Base-by-base conservation (phyloP, 208 protist species). In the Herpetomonas tarakana region DNA sequence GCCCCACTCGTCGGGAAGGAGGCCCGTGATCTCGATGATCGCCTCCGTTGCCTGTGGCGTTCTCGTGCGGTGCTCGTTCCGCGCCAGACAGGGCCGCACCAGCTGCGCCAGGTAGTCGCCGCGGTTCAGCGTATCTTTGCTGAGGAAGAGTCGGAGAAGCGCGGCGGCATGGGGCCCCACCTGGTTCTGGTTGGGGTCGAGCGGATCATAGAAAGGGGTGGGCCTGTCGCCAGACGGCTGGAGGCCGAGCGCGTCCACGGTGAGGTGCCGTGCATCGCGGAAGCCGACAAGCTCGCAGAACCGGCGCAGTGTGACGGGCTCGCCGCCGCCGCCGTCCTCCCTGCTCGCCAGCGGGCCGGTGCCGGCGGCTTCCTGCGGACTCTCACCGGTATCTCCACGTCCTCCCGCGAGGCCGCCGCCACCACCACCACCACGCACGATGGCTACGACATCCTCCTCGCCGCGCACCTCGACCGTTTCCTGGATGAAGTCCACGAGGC, bases 91-190 rank as follows among this genome's bases (percentile, higher is more conserved):
- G 52, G 97, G 84, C 55, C 81, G 73, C n/a, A 92, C 91, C 1
- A 95, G 60, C 11, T 98, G 94, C 11, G 94, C 98, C 25, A 99
- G 88, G 81, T 98, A 99, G 47, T 70, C 69, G 19, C 97, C 94
- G 14, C 89, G 70, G 60, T 98, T 92, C 2, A 89, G 28, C 62
- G 98, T 99, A 56, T 98, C 83, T 1, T 81, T 91, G 39, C 99
- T 98, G 31, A 99, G 80, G 69, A 99, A 99, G n/a, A 99, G 85
- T 24, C 91, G 88, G 29, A 98, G 80, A 11, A 99, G 68, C 55
- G 81, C 78, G 2, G 84, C 76, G 54, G 83, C 77, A 52, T 76
- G 85, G 30, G 85, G 63, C 4, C 97, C 97, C 35, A 84, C 83
- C 31, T 89, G 93, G 74, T 98, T 98, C 60, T 98, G 92, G 62